A percentile compares a stretch with the other conserved stretches of the same genome.
Conservation (phyloP, 805 yeast genomes). For the Sporopachydermia lactativora region DNA sequence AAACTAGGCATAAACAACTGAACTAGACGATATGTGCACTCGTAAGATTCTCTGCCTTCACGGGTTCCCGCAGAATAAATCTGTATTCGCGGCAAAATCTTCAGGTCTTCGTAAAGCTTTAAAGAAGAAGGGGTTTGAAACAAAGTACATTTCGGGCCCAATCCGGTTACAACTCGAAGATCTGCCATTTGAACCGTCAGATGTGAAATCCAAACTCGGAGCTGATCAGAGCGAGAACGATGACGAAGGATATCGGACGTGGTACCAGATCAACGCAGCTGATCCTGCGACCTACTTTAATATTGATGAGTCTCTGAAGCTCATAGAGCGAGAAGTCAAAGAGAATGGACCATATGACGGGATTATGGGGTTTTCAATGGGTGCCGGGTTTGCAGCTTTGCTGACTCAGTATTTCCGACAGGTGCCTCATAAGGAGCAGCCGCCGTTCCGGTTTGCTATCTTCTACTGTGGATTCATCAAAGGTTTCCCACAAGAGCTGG, state of each 20-base stretch:
- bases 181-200: conserved; percentile 54
- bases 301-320: conserved; percentile 29
- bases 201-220: conserved; percentile 34
- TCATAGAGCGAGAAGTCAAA: conserved; percentile 39
- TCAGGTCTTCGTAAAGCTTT: conserved; percentile 77
- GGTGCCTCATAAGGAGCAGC: conserved; percentile 25
- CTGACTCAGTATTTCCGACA: conserved; percentile 45
- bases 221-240: conserved; percentile 30
- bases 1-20: no score
- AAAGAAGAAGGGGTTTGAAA: conserved; percentile 48
- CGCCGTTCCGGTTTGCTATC: conserved; percentile 53
- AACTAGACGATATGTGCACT: no score
- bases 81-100: conserved; percentile 75
- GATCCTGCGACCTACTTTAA: conserved; percentile 15
- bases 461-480: conserved; percentile 49
- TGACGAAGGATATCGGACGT: conserved; percentile 35
- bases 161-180: conserved; percentile 48
- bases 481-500: conserved; percentile 13
- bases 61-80: conserved; percentile 77
- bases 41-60: conserved; percentile 68
- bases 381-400: conserved; percentile 76
- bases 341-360: conserved; percentile 80
- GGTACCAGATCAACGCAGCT: conserved; percentile 55
- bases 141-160: conserved; percentile 75
- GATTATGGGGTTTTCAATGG: conserved; percentile 84